Evolutionary conservation across 129 eudicot species (phyloP).

Genomic region (Flaveria robusta): DNA sequence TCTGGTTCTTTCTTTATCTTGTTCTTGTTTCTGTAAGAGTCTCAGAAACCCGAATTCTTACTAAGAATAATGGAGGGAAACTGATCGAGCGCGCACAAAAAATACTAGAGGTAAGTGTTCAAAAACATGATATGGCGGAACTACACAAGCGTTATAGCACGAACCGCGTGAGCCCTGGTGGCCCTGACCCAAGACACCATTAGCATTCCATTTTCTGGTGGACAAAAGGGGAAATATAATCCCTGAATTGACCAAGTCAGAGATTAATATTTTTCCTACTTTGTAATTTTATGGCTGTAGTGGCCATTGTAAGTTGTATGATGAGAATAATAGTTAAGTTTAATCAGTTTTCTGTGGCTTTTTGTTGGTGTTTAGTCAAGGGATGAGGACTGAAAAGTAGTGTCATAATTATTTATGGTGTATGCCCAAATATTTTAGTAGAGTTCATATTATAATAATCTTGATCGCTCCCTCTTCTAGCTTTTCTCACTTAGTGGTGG

Average conservation of each 20-base stretch:
- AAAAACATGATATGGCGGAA: conserved; percentile 36
- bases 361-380: neutral
- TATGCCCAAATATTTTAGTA: conserved; percentile 9
- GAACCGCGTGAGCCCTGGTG: conserved; percentile 56
- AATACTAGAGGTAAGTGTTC: conserved; percentile 40
- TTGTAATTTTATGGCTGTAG: neutral
- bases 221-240: neutral
- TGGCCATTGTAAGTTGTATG: conserved; percentile 3
- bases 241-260: neutral
- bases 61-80: conserved; percentile 14
- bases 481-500: conserved; percentile 35
- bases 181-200: conserved; percentile 66
- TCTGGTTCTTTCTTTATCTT: conserved; percentile 41
- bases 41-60: conserved; percentile 38
- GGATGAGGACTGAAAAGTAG: neutral
- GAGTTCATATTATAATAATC: conserved; percentile 30
- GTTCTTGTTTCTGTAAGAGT: conserved; percentile 30
- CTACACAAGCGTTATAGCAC: conserved; percentile 29
- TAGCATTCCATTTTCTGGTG: conserved; percentile 25
- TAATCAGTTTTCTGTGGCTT: neutral
- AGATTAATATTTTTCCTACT: neutral
- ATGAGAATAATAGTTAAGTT: conserved; percentile 16
- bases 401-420: neutral
- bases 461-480: neutral
- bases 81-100: conserved; percentile 46